Evolutionary conservation across 768 basidiomycete genomes (phyloP).

Genomic region (Termitomyces sp.): DNA sequence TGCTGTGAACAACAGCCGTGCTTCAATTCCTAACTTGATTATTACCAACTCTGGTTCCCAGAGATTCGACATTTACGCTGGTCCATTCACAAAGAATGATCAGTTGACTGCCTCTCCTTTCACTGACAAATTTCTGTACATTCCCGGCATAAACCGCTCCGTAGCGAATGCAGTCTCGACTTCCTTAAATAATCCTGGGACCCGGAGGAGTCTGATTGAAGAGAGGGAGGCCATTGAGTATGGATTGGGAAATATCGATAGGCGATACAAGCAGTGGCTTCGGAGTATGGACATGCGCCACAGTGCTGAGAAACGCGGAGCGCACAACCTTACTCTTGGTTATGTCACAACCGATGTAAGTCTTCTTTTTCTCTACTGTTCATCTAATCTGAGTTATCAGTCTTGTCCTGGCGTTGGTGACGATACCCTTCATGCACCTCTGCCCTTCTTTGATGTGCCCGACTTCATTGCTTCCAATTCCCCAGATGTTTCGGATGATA

Average conservation of each 20-base stretch:
- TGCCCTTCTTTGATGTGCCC: slow-evolving; percentile 51
- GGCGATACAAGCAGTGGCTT: slow-evolving; percentile 39
- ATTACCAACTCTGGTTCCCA: slow-evolving; percentile 62
- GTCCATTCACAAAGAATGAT: slow-evolving; percentile 77
- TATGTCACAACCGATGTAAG: slow-evolving; percentile 53
- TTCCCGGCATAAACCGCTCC: slow-evolving; percentile 47
- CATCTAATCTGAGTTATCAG: slow-evolving; percentile 22
- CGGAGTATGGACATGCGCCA: slow-evolving; percentile 44
- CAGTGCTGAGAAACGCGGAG: slow-evolving; percentile 34
- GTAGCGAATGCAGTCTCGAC: slow-evolving; percentile 52
- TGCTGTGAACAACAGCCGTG: slow-evolving; percentile 58
- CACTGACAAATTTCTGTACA: slow-evolving; percentile 55
- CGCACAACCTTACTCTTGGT: slow-evolving; percentile 59
- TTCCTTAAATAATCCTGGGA: slow-evolving; percentile 37
- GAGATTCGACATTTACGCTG: slow-evolving; percentile 63
- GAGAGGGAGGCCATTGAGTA: slow-evolving; percentile 24
- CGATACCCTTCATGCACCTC: slow-evolving; percentile 59
- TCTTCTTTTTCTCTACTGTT: neutral
- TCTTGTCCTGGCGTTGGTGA: slow-evolving; percentile 74
- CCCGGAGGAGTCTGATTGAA: slow-evolving; percentile 23
- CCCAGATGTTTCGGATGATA: slow-evolving; percentile 44
- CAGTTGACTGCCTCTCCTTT: slow-evolving; percentile 76
- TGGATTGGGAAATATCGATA: slow-evolving; percentile 2
- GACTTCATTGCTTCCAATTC: slow-evolving; percentile 56
- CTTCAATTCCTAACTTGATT: slow-evolving; percentile 55